Conservation (phyloP, 345 rosid species). For the Angophora floribunda region DNA sequence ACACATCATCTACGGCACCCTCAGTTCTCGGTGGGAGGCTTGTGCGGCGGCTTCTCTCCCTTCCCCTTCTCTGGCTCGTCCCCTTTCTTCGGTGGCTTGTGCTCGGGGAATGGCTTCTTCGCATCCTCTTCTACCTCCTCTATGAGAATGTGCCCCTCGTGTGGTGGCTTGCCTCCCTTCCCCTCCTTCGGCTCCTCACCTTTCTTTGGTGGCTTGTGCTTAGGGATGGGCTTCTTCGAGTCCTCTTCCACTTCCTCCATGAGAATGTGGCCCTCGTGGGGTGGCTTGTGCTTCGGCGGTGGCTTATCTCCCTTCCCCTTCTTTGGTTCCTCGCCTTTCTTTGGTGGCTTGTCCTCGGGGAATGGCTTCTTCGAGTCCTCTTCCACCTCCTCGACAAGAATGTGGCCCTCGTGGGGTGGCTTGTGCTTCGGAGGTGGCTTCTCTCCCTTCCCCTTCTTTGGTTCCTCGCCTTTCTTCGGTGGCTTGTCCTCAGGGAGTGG, state of each 20-base stretch:
- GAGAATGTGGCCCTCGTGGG: background rate
- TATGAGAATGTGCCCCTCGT: background rate
- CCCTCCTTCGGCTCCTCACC: background rate
- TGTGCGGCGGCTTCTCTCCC: slow-evolving; percentile 7
- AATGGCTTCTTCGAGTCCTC: background rate
- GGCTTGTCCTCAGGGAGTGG: background rate
- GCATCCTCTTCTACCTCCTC: background rate
- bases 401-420: slow-evolving; percentile 3
- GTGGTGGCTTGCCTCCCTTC: background rate
- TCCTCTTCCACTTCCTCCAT: background rate
- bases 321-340: slow-evolving; percentile 1
- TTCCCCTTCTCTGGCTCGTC: background rate
- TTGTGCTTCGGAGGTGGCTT: background rate
- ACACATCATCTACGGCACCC: background rate
- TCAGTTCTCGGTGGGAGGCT: slow-evolving; percentile 1
- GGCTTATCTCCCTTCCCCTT: background rate
- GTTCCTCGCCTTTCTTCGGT: slow-evolving; percentile 1
- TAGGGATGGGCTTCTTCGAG: background rate
- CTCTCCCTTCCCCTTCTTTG: background rate
- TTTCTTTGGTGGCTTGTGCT: background rate
- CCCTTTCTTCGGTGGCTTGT: background rate
- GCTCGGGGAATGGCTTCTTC: background rate
- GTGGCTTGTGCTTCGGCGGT: slow-evolving; percentile 5
- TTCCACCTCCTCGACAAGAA: background rate
- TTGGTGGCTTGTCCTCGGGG: background rate